Percentiles rank a stretch among this genome's conserved stretches.
Evolutionary conservation across 805 yeast species (phyloP).

Genomic region (Saturnispora galanensis): DNA sequence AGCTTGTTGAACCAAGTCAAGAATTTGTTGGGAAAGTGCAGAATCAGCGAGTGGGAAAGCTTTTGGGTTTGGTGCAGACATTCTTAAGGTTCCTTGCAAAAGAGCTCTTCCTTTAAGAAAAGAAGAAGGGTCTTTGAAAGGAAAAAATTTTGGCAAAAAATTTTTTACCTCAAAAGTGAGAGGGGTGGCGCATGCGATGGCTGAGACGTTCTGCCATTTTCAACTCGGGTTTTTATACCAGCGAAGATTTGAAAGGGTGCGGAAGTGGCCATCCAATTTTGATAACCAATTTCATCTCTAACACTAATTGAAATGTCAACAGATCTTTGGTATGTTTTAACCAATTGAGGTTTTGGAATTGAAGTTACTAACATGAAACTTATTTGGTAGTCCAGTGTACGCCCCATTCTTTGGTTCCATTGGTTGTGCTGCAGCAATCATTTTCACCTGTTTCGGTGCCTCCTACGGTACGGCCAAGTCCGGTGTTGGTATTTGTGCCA

Average conservation of each 20-base stretch:
- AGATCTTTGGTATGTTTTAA: conserved; percentile 59
- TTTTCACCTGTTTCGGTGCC: conserved; percentile 98
- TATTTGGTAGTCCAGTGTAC: conserved; percentile 50
- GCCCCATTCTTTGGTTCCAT: conserved; percentile 98
- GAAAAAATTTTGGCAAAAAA: neutral
- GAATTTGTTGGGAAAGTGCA: conserved; percentile 88
- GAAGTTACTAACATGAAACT: neutral
- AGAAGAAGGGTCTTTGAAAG: neutral
- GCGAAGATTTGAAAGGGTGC: too few relatives aligned
- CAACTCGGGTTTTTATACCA: too few relatives aligned
- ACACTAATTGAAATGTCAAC: conserved; percentile 34
- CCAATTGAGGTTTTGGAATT: neutral
- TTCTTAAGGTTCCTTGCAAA: conserved; percentile 48
- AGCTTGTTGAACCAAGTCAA: conserved; percentile 96
- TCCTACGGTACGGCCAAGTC: conserved; percentile 98
- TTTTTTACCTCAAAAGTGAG: neutral
- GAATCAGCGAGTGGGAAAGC: conserved; percentile 99
- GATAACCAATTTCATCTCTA: too few relatives aligned
- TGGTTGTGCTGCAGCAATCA: conserved; percentile 98
- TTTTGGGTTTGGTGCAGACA: conserved; percentile 92
- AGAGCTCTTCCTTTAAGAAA: conserved; percentile 31
- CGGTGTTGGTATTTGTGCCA: conserved; percentile 98
- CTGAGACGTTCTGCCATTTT: neutral
- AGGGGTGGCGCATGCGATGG: neutral
- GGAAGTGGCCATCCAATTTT: too few relatives aligned